Evolutionary conservation across 2,329 filamentous ascomycete species (phyloP).

Genomic region (Botrytis sinoallii): DNA sequence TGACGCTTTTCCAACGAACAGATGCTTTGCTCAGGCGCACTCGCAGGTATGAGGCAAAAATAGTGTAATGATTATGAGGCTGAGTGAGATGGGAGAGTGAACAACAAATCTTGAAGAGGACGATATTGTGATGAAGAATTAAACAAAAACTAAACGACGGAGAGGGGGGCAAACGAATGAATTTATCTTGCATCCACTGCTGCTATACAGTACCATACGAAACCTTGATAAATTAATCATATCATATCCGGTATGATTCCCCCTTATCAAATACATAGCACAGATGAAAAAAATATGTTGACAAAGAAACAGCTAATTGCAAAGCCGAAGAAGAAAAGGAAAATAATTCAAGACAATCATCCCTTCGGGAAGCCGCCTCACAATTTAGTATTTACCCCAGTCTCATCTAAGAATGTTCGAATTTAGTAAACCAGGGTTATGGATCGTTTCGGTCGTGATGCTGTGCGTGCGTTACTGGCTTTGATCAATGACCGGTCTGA

Average conservation of each 20-base stretch:
- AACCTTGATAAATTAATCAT: slow-evolving; percentile 15
- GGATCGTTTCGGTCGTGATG: slow-evolving; percentile 7
- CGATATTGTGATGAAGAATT: not conserved
- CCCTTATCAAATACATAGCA: slow-evolving; percentile 13
- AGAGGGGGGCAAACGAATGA: slow-evolving; percentile 18
- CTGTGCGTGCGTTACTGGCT: slow-evolving; percentile 7
- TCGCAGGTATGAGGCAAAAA: slow-evolving; percentile 6
- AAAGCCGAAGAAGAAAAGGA: slow-evolving; percentile 9
- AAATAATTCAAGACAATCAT: slow-evolving; percentile 29
- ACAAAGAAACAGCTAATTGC: slow-evolving; percentile 6
- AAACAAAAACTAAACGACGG: not conserved
- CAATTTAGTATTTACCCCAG: slow-evolving; percentile 15
- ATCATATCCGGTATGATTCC: slow-evolving; percentile 18
- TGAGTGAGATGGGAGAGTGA: slow-evolving; percentile 1
- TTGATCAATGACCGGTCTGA: slow-evolving; percentile 9
- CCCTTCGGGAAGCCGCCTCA: slow-evolving; percentile 27
- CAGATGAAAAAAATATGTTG: not conserved
- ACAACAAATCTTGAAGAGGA: slow-evolving; percentile 2
- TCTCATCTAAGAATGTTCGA: slow-evolving; percentile 24
- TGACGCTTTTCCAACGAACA: slow-evolving; percentile 15
- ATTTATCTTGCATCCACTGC: slow-evolving; percentile 19
- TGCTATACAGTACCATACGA: slow-evolving; percentile 9
- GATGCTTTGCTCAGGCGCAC: slow-evolving; percentile 13
- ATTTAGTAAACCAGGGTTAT: slow-evolving; percentile 12
- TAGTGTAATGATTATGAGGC: not conserved